These are phyloP conservation scores for Blastobotrys chiropterorum DNA, from an alignment of 805 yeast genomes.

Conservation along the genomic window DNA sequence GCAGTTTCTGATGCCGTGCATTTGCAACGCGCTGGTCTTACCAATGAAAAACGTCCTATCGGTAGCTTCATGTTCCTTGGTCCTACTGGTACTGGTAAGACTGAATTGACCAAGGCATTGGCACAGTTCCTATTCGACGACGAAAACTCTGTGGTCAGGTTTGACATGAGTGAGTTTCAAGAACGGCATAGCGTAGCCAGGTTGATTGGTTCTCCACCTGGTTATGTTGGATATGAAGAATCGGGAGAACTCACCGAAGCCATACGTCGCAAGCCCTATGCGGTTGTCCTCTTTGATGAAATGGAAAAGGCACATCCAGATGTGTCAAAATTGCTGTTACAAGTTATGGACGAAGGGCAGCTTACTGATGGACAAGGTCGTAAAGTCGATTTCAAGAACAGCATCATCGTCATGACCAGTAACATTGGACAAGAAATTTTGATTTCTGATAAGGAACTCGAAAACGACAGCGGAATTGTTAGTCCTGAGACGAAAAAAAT, in stretches of 20 bases:
- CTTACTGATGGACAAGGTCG: conserved; percentile 94
- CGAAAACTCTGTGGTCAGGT: conserved; percentile 77
- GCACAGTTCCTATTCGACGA: conserved; percentile 92
- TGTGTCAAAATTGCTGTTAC: conserved; percentile 81
- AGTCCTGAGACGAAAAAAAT: conserved; percentile 44
- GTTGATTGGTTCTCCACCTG: conserved; percentile 96
- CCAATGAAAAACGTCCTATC: conserved; percentile 90
- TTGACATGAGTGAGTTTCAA: conserved; percentile 98
- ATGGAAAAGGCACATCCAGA: conserved; percentile 97
- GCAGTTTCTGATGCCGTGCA: conserved; percentile 92
- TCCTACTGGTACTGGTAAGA: conserved; percentile 98
- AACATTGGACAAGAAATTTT: conserved; percentile 92
- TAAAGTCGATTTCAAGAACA: conserved; percentile 87
- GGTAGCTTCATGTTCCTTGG: conserved; percentile 96
- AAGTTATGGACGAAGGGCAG: conserved; percentile 92
- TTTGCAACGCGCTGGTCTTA: conserved; percentile 92
- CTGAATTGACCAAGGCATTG: conserved; percentile 87
- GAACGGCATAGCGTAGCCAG: conserved; percentile 89
- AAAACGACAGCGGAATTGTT: conserved; percentile 58
- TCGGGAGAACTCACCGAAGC: conserved; percentile 94
- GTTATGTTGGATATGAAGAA: conserved; percentile 93
- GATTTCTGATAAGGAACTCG: conserved; percentile 49
- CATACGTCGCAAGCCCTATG: conserved; percentile 88
- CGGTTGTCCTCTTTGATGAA: conserved; percentile 90
- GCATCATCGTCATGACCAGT: conserved; percentile 93